Evolutionary conservation across 1,284 basidiomycete genomes (phyloP).

Genomic region (Sanghuangporus sanghuang): DNA sequence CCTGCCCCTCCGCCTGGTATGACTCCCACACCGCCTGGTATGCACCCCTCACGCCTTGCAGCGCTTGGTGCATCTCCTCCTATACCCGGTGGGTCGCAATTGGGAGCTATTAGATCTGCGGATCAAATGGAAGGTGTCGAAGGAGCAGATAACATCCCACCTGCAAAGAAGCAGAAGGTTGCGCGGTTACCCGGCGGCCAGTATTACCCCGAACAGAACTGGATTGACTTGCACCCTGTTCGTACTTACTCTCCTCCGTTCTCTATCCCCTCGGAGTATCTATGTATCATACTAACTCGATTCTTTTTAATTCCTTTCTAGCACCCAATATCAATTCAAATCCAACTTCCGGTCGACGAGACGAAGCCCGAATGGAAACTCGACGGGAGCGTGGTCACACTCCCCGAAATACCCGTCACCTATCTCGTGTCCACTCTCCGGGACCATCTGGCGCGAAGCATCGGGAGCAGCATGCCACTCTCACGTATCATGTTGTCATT

Average conservation of each 20-base stretch:
- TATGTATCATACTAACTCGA: neutral
- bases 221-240: slow-evolving; percentile 84
- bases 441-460: slow-evolving; percentile 75
- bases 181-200: slow-evolving; percentile 77
- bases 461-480: slow-evolving; percentile 71
- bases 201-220: slow-evolving; percentile 79
- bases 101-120: slow-evolving; percentile 65
- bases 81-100: slow-evolving; percentile 34
- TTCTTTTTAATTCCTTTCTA: slow-evolving; percentile 23
- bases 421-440: slow-evolving; percentile 81
- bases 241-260: slow-evolving; percentile 25
- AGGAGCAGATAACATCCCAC: slow-evolving; percentile 52
- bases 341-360: slow-evolving; percentile 77
- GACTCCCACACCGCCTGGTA: slow-evolving; percentile 26
- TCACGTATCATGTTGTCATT: slow-evolving; percentile 77
- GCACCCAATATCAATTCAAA: slow-evolving; percentile 78
- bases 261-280: neutral
- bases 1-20: slow-evolving; percentile 30
- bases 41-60: slow-evolving; percentile 37
- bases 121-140: slow-evolving; percentile 71
- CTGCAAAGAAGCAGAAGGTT: slow-evolving; percentile 78
- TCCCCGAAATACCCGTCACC: slow-evolving; percentile 78
- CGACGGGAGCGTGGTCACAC: slow-evolving; percentile 69
- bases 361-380: slow-evolving; percentile 90
- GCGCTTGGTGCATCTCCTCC: slow-evolving; percentile 28